A percentile compares a stretch with the other conserved stretches of the same genome.
Evolutionary conservation across 2,329 filamentous ascomycete genomes (phyloP).

Genomic region (Fusarium duplospermum): DNA sequence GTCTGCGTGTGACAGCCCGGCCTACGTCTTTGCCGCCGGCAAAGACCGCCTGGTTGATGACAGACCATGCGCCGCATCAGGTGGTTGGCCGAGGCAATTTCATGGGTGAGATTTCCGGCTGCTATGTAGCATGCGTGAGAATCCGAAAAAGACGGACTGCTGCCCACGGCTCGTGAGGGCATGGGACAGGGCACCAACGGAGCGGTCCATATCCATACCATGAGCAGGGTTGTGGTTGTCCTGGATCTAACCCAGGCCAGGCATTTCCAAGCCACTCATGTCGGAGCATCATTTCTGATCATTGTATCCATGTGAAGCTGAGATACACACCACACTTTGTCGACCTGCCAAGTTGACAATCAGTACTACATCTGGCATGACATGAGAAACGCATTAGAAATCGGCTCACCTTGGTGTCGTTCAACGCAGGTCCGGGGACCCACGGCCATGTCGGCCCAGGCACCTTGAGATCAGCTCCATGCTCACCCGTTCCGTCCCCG

Average conservation of each 20-base stretch:
- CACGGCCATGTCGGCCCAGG: neutral
- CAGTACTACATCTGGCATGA: neutral
- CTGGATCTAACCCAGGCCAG: neutral
- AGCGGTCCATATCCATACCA: neutral
- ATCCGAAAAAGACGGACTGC: constrained; percentile 9
- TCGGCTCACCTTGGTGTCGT: constrained; percentile 1
- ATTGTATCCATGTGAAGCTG: neutral
- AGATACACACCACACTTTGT: constrained; percentile 5
- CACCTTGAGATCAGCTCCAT: neutral
- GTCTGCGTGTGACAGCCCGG: constrained; percentile 26
- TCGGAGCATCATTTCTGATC: neutral
- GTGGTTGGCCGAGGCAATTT: constrained; percentile 4
- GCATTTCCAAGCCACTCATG: constrained; percentile 19
- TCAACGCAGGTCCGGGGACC: neutral
- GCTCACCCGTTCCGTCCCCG: neutral
- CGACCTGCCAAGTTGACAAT: neutral
- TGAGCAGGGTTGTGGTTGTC: neutral
- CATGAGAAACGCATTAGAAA: neutral
- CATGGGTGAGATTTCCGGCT: constrained; percentile 15
- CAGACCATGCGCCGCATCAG: constrained; percentile 4
- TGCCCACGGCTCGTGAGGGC: neutral
- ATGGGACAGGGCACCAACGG: constrained; percentile 10
- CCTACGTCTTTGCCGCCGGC: constrained; percentile 33
- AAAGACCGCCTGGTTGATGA: constrained; percentile 11
- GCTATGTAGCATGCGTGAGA: constrained; percentile 12